Evolutionary conservation across 2,329 filamentous ascomycete species (phyloP), one percentile per base, ranked within the genome.

Genomic region (Pleomassaria siparia): DNA sequence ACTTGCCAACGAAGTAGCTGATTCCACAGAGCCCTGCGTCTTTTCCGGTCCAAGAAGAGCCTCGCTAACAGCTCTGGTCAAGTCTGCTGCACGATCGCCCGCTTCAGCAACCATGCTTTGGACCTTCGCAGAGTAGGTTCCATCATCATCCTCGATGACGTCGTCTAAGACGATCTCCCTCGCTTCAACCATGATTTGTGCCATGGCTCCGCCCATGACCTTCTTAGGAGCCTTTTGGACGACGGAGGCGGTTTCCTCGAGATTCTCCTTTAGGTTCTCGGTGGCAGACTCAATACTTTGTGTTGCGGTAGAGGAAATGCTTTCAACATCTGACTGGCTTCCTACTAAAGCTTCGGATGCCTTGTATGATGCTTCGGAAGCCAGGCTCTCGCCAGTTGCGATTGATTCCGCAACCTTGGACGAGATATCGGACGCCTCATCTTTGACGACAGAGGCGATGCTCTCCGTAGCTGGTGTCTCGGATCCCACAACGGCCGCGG

Each of bases 21-120:
- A 77, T 50, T 79, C 78, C 3, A 75, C 73, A 18, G 64, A 68
- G 5, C 76, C 76, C 54, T 78, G 72, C 2, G 74, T 73, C 42
- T 64, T 74, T 1, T 74, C 67, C 12, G 74, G 67, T 33, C 74
- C 72, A 22, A 79, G 60, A 9, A 81, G 64, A 21, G 80, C 81
- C 65, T 83, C 80, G 49, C 78, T 79, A 24, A 83, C 78, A 24
- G 78, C 80, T 56, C 73, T 73, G 12, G 78, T 83, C 36, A 83
- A 70, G 28, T 81, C 75, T 40, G 74, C 72, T 44, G 80, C 80
- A 45, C 74, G 71, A 39, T 80, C 79, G 20, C 77, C 77, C 12
- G 78, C 80, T 50, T 76, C 74, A 47, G 72, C 76, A 20, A 79
- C 73, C 49, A 81, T 69, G 40, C 70, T 75, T 47, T 81, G 76